Evolutionary conservation across 192 early-diverging fungal genomes (phyloP).

Genomic region (Linderina pennispora): DNA sequence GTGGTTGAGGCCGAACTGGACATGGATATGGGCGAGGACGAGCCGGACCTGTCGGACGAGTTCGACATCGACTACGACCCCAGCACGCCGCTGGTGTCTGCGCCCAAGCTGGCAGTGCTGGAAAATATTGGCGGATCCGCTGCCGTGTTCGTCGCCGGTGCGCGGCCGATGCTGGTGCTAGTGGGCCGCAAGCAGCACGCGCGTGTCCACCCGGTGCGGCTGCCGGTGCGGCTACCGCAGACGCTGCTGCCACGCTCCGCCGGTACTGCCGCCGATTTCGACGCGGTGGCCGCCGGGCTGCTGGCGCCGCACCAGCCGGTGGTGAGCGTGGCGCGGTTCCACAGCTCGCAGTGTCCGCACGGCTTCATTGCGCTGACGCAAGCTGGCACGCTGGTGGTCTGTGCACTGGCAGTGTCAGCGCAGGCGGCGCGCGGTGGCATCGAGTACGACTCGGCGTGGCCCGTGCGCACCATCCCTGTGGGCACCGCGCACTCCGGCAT

Average conservation of each 20-base stretch:
- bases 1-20: background rate
- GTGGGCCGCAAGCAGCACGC: constrained; percentile 33
- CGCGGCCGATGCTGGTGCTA: constrained; percentile 21
- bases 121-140: constrained; percentile 36
- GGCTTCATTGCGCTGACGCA: constrained; percentile 38
- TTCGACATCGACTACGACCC: background rate
- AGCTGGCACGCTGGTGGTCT: constrained; percentile 30
- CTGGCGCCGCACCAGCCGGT: constrained; percentile 13
- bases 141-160: constrained; percentile 29
- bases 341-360: constrained; percentile 26
- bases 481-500: constrained; percentile 35
- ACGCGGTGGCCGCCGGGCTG: constrained; percentile 20
- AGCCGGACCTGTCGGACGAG: background rate
- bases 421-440: constrained; percentile 19
- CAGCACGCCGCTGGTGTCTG: constrained; percentile 4
- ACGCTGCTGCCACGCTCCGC: background rate
- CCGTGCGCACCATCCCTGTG: constrained; percentile 29
- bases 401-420: constrained; percentile 12
- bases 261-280: constrained; percentile 4
- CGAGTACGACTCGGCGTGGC: constrained; percentile 46
- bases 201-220: constrained; percentile 38
- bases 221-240: constrained; percentile 15
- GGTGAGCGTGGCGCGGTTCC: constrained; percentile 31
- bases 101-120: constrained; percentile 23
- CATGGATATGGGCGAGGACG: background rate